phyloP scores from a whole-genome alignment of 1,284 basidiomycete genomes.

The Puccinia horiana region DNA sequence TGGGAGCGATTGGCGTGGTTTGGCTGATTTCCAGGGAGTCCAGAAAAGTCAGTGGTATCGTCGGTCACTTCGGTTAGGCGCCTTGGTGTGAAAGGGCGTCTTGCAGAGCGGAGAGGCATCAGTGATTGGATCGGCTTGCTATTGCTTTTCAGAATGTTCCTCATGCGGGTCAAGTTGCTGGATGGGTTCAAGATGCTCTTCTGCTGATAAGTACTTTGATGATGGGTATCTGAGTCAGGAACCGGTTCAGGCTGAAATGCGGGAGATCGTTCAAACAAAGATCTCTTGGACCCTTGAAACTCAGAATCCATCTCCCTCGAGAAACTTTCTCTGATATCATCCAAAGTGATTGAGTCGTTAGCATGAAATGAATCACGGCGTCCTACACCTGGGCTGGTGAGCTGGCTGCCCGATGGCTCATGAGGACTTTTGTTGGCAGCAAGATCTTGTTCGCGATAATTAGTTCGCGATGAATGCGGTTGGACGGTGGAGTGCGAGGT shows the following conservation, averaged over 20 bases:
- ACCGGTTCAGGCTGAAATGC: conserved; percentile 26
- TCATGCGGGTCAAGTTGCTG: neutral
- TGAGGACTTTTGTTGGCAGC: neutral
- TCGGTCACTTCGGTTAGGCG: conserved; percentile 27
- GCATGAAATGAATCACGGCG: conserved; percentile 41
- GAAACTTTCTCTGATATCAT: conserved; percentile 13
- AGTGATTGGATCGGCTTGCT: conserved; percentile 23
- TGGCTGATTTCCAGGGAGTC: neutral
- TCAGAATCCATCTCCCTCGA: conserved; percentile 11
- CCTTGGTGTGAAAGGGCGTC: conserved; percentile 22
- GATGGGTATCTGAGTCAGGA: neutral
- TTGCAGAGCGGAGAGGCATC: conserved; percentile 14
- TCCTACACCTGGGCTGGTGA: conserved; percentile 44
- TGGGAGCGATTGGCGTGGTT: conserved; percentile 14
- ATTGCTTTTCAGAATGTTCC: conserved; percentile 16
- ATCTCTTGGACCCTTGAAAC: neutral
- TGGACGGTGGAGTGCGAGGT: conserved; percentile 45
- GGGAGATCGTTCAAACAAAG: conserved; percentile 4
- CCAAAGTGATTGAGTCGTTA: conserved; percentile 19
- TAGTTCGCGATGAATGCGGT: conserved; percentile 2
- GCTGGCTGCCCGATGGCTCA: conserved; percentile 4
- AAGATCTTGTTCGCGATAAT: neutral
- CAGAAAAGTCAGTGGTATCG: conserved; percentile 38
- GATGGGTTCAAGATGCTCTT: neutral
- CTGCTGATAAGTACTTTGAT: too few species aligned